phyloP scores from a whole-genome alignment of 2,329 filamentous ascomycete species.

The Ramichloridium luteum region DNA sequence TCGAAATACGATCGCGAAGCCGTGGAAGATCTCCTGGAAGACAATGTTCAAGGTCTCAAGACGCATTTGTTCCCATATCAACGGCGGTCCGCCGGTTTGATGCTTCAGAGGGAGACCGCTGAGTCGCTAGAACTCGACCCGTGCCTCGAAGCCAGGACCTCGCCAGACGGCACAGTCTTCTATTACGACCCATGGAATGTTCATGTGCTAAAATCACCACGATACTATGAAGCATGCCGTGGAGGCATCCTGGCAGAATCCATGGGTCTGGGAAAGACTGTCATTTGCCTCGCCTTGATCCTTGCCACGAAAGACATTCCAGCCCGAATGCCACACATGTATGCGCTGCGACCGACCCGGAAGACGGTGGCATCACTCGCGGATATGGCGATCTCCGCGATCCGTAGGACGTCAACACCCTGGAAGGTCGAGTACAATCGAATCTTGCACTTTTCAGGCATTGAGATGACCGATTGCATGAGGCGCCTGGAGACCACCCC shows the following conservation, averaged over 20 bases:
- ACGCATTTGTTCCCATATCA: slow-evolving; percentile 69
- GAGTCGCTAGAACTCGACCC: slow-evolving; percentile 59
- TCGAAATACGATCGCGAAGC: slow-evolving; percentile 42
- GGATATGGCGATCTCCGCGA: slow-evolving; percentile 62
- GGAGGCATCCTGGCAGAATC: slow-evolving; percentile 73
- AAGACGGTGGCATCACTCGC: slow-evolving; percentile 48
- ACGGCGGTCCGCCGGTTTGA: slow-evolving; percentile 62
- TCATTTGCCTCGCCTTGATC: slow-evolving; percentile 65
- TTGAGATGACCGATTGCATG: slow-evolving; percentile 42
- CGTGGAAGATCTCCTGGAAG: slow-evolving; percentile 44
- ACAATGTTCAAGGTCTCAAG: slow-evolving; percentile 43
- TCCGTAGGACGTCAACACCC: slow-evolving; percentile 54
- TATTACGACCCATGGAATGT: slow-evolving; percentile 59
- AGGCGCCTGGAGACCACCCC: slow-evolving; percentile 34
- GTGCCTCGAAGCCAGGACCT: slow-evolving; percentile 47
- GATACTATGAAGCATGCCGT: slow-evolving; percentile 58
- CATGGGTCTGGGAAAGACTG: slow-evolving; percentile 73
- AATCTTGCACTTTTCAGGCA: slow-evolving; percentile 35
- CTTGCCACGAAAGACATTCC: slow-evolving; percentile 61
- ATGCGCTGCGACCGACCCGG: slow-evolving; percentile 34
- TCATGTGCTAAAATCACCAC: slow-evolving; percentile 51
- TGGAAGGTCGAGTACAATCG: slow-evolving; percentile 56
- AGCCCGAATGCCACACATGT: slow-evolving; percentile 51
- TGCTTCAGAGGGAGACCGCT: slow-evolving; percentile 68
- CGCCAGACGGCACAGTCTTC: slow-evolving; percentile 51